phyloP scores from a whole-genome alignment of 306 rosid genomes.

The Trifolium repens region DNA sequence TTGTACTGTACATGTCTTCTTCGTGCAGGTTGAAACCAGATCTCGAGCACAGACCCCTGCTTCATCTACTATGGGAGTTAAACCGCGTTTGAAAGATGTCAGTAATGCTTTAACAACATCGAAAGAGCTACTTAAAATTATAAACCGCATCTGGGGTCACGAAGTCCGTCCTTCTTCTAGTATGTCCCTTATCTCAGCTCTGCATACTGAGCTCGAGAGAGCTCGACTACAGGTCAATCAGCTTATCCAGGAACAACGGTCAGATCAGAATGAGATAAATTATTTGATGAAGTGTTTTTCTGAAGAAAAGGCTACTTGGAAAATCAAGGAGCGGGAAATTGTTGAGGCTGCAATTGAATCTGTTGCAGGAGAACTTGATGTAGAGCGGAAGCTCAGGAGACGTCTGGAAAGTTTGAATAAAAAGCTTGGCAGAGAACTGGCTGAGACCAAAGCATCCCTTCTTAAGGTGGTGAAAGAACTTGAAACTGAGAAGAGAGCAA shows the following conservation, averaged over 20 bases:
- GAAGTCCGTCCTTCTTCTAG: constrained; percentile 90
- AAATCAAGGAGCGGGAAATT: constrained; percentile 77
- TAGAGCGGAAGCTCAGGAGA: constrained; percentile 85
- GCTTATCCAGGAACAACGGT: constrained; percentile 86
- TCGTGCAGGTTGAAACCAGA: constrained; percentile 77
- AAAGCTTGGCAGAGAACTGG: constrained; percentile 89
- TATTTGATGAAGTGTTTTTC: constrained; percentile 88
- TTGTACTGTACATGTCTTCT: constrained; percentile 19
- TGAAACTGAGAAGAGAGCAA: constrained; percentile 89
- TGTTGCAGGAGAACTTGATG: constrained; percentile 87
- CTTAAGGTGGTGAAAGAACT: constrained; percentile 82
- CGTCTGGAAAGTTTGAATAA: constrained; percentile 91
- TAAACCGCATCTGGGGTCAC: constrained; percentile 90
- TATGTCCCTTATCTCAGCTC: constrained; percentile 87
- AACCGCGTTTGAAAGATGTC: constrained; percentile 80
- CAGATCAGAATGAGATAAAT: constrained; percentile 76
- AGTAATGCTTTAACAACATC: constrained; percentile 91
- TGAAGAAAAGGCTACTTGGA: constrained; percentile 96
- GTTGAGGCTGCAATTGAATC: constrained; percentile 98
- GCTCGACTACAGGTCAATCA: constrained; percentile 94
- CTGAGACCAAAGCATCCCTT: constrained; percentile 87
- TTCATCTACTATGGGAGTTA: constrained; percentile 62
- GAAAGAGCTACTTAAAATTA: constrained; percentile 89
- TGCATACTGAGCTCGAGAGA: constrained; percentile 93
- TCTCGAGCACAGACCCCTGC: constrained; percentile 80